Conservation (phyloP, 495 filamentous ascomycete genomes). For the Astrothelium macrocarpum region DNA sequence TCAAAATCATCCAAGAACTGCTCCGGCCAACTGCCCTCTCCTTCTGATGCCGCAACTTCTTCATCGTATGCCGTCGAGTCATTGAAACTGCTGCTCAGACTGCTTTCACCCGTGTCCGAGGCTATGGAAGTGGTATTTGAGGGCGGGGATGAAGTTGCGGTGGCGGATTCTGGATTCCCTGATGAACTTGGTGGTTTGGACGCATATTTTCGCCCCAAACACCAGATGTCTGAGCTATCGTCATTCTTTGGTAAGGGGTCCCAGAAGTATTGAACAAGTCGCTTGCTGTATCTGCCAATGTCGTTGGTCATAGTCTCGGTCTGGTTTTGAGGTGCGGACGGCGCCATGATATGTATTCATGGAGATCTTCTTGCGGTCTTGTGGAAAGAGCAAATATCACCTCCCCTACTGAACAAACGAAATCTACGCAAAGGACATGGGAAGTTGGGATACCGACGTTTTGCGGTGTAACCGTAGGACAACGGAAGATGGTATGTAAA, state of each 20-base stretch:
- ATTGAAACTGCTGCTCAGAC: conserved; percentile 7
- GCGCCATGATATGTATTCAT: not conserved
- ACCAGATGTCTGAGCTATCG: conserved; percentile 71
- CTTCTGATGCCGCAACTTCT: conserved; percentile 21
- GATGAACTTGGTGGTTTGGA: conserved; percentile 20
- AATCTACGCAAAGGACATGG: not conserved
- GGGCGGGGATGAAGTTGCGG: not conserved
- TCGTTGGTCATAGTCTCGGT: conserved; percentile 46
- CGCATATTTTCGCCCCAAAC: conserved; percentile 68
- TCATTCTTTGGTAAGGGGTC: conserved; percentile 88
- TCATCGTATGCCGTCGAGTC: conserved; percentile 34
- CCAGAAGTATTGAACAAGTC: conserved; percentile 89
- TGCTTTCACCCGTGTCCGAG: not conserved
- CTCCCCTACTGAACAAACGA: not conserved
- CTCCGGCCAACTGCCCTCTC: conserved; percentile 67
- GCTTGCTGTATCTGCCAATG: conserved; percentile 56
- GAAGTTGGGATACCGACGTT: not conserved
- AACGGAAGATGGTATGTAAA: not conserved
- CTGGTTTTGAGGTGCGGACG: not conserved
- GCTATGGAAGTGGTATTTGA: not conserved
- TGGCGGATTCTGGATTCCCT: not conserved
- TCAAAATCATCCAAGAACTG: conserved; percentile 89
- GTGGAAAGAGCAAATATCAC: not conserved
- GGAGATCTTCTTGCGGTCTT: not conserved
- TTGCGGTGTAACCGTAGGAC: not conserved